Evolutionary conservation across 129 eudicot species (phyloP).

Genomic region (Helichrysum umbraculigerum): DNA sequence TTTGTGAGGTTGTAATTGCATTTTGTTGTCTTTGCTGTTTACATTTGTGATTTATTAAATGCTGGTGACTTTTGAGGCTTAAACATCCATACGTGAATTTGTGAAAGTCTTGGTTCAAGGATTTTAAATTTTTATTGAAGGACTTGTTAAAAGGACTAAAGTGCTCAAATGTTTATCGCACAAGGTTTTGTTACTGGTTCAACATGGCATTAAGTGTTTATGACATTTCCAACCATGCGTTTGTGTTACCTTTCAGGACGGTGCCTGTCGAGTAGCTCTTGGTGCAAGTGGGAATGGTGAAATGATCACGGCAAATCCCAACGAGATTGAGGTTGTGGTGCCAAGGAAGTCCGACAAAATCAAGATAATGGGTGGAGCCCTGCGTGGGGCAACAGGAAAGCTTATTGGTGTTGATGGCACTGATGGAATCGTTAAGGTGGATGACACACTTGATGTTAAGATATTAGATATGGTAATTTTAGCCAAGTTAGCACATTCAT

Average conservation of each 20-base stretch:
- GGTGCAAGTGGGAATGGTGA: conserved; percentile 80
- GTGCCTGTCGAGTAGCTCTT: conserved; percentile 73
- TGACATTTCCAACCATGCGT: background rate
- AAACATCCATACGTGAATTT: too few species aligned
- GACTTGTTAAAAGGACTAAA: too few species aligned
- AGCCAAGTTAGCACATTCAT: conserved; percentile 62
- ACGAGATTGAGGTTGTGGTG: conserved; percentile 62
- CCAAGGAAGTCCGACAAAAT: conserved; percentile 81
- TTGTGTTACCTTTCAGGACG: conserved; percentile 55
- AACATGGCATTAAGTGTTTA: background rate
- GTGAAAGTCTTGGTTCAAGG: too few species aligned
- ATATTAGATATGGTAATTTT: conserved; percentile 74
- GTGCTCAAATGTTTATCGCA: background rate
- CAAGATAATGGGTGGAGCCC: conserved; percentile 88
- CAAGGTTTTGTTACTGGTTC: background rate
- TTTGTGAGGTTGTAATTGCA: too few species aligned
- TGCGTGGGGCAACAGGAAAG: conserved; percentile 85
- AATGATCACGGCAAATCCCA: conserved; percentile 50
- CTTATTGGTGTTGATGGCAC: conserved; percentile 90
- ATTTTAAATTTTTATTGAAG: too few species aligned
- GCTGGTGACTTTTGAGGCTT: too few species aligned
- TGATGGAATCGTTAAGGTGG: conserved; percentile 87
- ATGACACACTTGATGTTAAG: conserved; percentile 81
- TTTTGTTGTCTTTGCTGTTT: too few species aligned
- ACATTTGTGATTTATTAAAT: too few species aligned